phyloP scores from a whole-genome alignment of 139 green algal species.

The Tetradesmus obliquus region DNA sequence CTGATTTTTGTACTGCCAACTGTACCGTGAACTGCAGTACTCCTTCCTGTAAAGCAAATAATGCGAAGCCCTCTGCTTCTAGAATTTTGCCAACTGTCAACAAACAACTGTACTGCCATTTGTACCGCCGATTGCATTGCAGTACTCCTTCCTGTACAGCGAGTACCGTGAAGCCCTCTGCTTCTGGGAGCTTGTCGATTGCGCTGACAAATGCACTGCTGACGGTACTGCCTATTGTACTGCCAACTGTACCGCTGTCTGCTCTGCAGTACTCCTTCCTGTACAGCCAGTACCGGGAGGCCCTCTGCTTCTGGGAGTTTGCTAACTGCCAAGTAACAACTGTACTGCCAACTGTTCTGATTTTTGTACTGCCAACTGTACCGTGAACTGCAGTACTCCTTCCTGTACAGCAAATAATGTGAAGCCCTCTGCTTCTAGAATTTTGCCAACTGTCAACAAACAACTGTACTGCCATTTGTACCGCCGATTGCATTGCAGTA shows the following conservation, averaged over 20 bases:
- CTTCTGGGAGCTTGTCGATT: background rate
- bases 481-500: background rate
- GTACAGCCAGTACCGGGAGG: background rate
- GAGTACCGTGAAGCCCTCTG: background rate
- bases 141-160: background rate
- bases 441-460: background rate
- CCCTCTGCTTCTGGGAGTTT: background rate
- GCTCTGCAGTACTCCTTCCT: constrained; percentile 25
- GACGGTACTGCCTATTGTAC: background rate
- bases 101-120: background rate
- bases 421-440: background rate
- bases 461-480: background rate
- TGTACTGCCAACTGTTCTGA: background rate
- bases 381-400: background rate
- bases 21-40: background rate
- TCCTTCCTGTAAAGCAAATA: background rate
- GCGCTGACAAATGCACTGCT: no score
- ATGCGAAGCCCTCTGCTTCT: background rate
- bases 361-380: background rate
- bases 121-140: background rate
- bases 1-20: background rate
- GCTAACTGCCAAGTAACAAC: no score
- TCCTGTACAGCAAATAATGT: background rate
- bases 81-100: background rate
- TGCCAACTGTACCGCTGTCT: background rate